Base-by-base conservation (phyloP, 371 early-diverging fungal species). In the Mortierella sp. region DNA sequence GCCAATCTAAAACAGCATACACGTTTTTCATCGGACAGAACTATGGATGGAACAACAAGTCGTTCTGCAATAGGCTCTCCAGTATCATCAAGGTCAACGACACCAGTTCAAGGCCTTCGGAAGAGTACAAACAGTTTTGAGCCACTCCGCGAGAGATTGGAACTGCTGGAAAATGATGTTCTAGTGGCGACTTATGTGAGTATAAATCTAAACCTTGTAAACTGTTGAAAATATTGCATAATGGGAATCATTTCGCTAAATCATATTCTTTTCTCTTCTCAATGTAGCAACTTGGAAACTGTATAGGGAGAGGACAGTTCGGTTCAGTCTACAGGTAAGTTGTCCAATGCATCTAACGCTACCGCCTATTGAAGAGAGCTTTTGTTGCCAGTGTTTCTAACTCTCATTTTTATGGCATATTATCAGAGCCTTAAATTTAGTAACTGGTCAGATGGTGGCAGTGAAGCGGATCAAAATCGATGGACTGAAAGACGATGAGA, bases 251-350 rank as follows among this genome's bases (percentile, higher is more conserved):
- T 49, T 73, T 15, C 43, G 75, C 32, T 60, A 47, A 13, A 43
- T 60, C 2, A 57, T 34, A 3, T 17, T 26, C 32, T 31, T 1
- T 74, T 80, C 49, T 80, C 79, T 23, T 34, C 9, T 61, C 6
- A 42, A 32, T 23, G 17, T 72, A 89, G 88, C 93, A 96, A 87
- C 86, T 78, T 29, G 78, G 97, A 8, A 94, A 95, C 66, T 95
- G 94, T 67, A 94, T 97, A 31, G 97, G 97, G 3, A 92, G 93
- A 72, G 97, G 97, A 3, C 96, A 96, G 51, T 96, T 96, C 80
- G 97, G 96, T 10, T 83, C 93, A 1, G 97, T 97, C 1, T 94
- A 94, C 77, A 88, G 75, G 85, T 85, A 83, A 66, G 66, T 29
- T 34, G 37, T 47, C 1, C 3, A 15, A 28, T 51, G n/a, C 28